Evolutionary conservation across 257 asterid species (phyloP).

Genomic region (Echium plantagineum): DNA sequence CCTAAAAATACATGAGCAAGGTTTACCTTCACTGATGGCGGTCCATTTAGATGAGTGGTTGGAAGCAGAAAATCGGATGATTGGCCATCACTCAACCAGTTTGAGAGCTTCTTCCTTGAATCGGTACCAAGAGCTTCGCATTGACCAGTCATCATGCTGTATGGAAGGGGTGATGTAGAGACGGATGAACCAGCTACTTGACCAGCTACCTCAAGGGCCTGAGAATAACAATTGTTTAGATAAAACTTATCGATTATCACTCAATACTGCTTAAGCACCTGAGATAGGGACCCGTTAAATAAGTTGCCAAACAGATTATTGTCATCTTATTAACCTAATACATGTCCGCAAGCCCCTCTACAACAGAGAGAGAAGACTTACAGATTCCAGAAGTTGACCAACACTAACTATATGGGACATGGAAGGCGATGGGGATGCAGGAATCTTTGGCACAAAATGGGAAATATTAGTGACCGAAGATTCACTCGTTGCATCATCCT

Average conservation of each 20-base stretch:
- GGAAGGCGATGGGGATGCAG: constrained; percentile 72
- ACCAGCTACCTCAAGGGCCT: constrained; percentile 98
- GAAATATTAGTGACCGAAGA: constrained; percentile 72
- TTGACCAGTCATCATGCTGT: constrained; percentile 73
- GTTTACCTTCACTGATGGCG: constrained; percentile 31
- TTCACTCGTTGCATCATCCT: constrained; percentile 67
- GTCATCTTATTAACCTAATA: no score
- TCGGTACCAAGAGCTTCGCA: constrained; percentile 84
- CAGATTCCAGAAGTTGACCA: constrained; percentile 91
- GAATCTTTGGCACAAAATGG: constrained; percentile 56
- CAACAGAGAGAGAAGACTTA: constrained; percentile 8
- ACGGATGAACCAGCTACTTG: constrained; percentile 93
- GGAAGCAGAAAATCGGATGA: constrained; percentile 20
- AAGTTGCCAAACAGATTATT: no score
- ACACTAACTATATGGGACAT: constrained; percentile 77
- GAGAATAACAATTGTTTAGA: constrained; percentile 14
- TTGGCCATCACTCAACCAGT: constrained; percentile 62
- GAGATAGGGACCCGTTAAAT: no score
- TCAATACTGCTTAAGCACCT: no score
- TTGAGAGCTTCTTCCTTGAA: constrained; percentile 83
- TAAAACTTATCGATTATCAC: no score
- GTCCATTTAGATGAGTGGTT: constrained; percentile 25
- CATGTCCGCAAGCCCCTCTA: no score
- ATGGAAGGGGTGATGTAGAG: constrained; percentile 92
- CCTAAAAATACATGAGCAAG: background rate